These are phyloP conservation scores for Corynespora cassiicola DNA, from an alignment of 2,329 filamentous ascomycete genomes.

Conservation along the genomic window DNA sequence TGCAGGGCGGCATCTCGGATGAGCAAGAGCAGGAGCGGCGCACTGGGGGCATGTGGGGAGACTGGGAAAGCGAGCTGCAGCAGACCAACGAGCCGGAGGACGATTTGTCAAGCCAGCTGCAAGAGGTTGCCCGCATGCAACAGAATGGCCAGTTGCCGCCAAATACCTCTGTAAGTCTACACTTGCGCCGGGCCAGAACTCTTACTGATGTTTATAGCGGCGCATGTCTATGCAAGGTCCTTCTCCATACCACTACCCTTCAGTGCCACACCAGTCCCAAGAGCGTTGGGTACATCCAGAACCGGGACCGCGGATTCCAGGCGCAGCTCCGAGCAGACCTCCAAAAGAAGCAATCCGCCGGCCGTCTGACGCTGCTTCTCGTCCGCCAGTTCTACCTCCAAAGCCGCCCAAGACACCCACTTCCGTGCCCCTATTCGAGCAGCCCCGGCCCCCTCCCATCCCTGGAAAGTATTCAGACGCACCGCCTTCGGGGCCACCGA, in stretches of 20 bases:
- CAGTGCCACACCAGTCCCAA: constrained; percentile 50
- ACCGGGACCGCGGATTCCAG: constrained; percentile 10
- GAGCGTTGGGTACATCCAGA: constrained; percentile 38
- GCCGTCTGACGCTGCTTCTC: constrained; percentile 25
- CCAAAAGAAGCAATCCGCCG: constrained; percentile 38
- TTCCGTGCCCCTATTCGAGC: constrained; percentile 12
- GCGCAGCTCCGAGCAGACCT: constrained; percentile 47
- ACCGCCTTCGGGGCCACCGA: constrained; percentile 18
- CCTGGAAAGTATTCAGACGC: constrained; percentile 34
- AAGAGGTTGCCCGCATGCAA: constrained; percentile 53
- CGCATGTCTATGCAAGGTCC: constrained; percentile 28
- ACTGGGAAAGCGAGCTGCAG: constrained; percentile 55
- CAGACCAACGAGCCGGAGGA: constrained; percentile 47
- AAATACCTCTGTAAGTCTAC: constrained; percentile 29
- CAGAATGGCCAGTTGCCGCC: constrained; percentile 28
- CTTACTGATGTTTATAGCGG: constrained; percentile 26
- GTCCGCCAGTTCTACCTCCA: constrained; percentile 35
- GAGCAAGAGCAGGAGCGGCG: constrained; percentile 65
- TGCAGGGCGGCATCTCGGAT: constrained; percentile 63
- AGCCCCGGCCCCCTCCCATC: constrained; percentile 31
- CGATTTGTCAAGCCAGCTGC: constrained; percentile 60
- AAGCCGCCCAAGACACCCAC: constrained; percentile 33
- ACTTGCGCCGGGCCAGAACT: background rate
- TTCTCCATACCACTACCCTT: constrained; percentile 52
- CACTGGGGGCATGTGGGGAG: constrained; percentile 59